A percentile compares a stretch with the other conserved stretches of the same genome.
These are phyloP conservation scores for Liriodendron chinense DNA, from an alignment of 164 flowering plant genomes.

Conservation along the genomic window DNA sequence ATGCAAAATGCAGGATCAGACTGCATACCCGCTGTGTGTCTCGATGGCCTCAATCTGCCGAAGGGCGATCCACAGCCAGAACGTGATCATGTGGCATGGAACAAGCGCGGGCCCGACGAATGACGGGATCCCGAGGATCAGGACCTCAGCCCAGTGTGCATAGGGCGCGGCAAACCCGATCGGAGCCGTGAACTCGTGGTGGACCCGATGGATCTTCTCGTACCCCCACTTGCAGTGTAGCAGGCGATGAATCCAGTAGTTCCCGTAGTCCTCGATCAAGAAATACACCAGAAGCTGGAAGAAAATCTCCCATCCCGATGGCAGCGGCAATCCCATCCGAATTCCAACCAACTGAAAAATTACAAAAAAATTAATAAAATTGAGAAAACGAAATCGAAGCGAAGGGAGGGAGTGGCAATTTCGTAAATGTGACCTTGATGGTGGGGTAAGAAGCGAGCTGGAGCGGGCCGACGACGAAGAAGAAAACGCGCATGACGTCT, in stretches of 20 bases:
- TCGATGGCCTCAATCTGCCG: conserved; percentile 93
- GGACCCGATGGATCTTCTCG: conserved; percentile 79
- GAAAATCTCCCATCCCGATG: conserved; percentile 68
- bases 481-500: conserved; percentile 59
- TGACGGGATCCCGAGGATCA: conserved; percentile 79
- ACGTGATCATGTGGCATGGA: conserved; percentile 88
- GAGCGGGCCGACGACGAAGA: conserved; percentile 71
- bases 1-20: neutral
- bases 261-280: conserved; percentile 69
- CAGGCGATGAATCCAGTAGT: conserved; percentile 83
- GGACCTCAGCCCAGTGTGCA: conserved; percentile 89
- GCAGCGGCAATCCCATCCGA: conserved; percentile 73
- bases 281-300: conserved; percentile 71
- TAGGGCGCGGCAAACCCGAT: conserved; percentile 82
- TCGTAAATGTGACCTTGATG: conserved; percentile 21
- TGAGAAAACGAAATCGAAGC: neutral
- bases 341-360: conserved; percentile 61
- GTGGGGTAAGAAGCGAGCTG: conserved; percentile 78
- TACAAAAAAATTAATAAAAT: neutral
- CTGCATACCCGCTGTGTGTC: conserved; percentile 84
- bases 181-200: conserved; percentile 88
- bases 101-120: conserved; percentile 82
- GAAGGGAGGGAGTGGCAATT: neutral
- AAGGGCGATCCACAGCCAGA: conserved; percentile 82
- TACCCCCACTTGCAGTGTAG: conserved; percentile 82